These are phyloP conservation scores for Elsinoe arachidis DNA, from an alignment of 2,329 filamentous ascomycete species.

Conservation along the genomic window DNA sequence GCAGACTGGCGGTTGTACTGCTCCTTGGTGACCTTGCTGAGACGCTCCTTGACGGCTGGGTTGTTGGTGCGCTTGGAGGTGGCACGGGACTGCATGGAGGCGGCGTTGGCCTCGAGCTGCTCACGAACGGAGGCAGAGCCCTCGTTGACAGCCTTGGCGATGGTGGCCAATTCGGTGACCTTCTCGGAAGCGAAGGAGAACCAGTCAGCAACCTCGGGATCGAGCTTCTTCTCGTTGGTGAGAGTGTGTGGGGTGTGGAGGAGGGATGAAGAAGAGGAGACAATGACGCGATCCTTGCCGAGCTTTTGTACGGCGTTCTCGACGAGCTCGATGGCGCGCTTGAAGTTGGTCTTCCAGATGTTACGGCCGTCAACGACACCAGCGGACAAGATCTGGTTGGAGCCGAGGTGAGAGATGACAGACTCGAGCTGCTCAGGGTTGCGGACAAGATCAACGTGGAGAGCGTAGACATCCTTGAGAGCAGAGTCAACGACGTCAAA, in stretches of 20 bases:
- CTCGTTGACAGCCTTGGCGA: slow-evolving; percentile 94
- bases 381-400: slow-evolving; percentile 82
- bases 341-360: slow-evolving; percentile 99
- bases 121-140: slow-evolving; percentile 78
- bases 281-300: slow-evolving; percentile 94
- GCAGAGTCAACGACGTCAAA: slow-evolving; percentile 70
- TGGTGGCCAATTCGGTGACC: slow-evolving; percentile 77
- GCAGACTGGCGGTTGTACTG: slow-evolving; percentile 89
- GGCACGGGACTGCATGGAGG: slow-evolving; percentile 82
- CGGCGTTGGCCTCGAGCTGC: slow-evolving; percentile 93
- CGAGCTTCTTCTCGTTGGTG: slow-evolving; percentile 96
- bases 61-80: slow-evolving; percentile 94
- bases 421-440: slow-evolving; percentile 95
- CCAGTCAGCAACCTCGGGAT: slow-evolving; percentile 89
- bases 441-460: slow-evolving; percentile 94
- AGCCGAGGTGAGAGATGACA: slow-evolving; percentile 71
- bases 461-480: slow-evolving; percentile 62
- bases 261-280: slow-evolving; percentile 93
- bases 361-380: slow-evolving; percentile 98
- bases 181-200: slow-evolving; percentile 98
- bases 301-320: slow-evolving; percentile 90
- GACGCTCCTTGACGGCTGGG: slow-evolving; percentile 92
- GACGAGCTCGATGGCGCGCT: slow-evolving; percentile 82
- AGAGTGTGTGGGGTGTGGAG: slow-evolving; percentile 98
- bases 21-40: slow-evolving; percentile 72